Conservation (phyloP, 2,329 filamentous ascomycete genomes). For the Venturia oleaginea region DNA sequence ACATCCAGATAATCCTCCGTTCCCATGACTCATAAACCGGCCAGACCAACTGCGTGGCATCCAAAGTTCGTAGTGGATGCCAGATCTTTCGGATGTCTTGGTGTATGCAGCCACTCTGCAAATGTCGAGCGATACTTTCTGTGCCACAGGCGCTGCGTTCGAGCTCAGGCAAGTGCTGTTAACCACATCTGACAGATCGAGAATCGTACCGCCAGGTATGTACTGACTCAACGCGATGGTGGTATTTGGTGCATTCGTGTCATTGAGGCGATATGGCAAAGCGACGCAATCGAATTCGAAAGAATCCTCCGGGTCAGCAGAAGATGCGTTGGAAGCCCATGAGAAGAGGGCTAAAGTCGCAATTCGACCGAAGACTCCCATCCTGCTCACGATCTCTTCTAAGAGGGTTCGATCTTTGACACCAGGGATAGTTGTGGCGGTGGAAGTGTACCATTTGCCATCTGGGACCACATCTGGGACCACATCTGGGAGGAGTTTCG, state of each 20-base stretch:
- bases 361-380: background rate
- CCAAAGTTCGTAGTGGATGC: constrained; percentile 36
- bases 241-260: background rate
- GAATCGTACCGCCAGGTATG: background rate
- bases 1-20: constrained; percentile 34
- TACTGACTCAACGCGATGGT: background rate
- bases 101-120: constrained; percentile 33
- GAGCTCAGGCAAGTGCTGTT: background rate
- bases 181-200: background rate
- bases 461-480: too few species aligned
- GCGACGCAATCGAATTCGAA: background rate
- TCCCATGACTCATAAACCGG: constrained; percentile 31
- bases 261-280: background rate
- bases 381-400: background rate
- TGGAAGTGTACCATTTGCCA: background rate
- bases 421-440: background rate
- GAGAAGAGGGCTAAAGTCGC: background rate
- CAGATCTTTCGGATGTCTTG: constrained; percentile 30
- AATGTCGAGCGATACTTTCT: constrained; percentile 22
- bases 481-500: background rate
- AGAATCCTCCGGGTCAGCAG: background rate
- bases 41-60: constrained; percentile 34
- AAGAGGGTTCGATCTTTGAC: background rate
- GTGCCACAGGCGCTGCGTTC: background rate
- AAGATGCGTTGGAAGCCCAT: background rate